Evolutionary conservation across 2,329 filamentous ascomycete genomes (phyloP), one percentile per base, ranked within the genome.

Genomic region (Cadophora sp.): DNA sequence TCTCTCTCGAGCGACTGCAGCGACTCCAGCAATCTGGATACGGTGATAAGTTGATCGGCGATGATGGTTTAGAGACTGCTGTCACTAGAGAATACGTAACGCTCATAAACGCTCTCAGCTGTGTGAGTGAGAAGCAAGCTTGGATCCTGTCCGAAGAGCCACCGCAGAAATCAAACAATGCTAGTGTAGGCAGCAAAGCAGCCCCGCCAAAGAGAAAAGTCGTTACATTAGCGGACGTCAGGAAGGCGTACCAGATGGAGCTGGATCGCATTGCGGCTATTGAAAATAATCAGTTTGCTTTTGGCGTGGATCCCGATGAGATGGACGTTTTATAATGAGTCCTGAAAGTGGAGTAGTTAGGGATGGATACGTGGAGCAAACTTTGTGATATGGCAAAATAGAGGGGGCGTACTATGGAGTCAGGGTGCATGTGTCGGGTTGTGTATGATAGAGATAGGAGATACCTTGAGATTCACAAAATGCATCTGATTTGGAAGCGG

Each of bases 61-160:
- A 69, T n/a, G 88, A 90, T 69, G 83, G 84, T 4, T 81, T 89
- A 12, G 88, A 91, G 73, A 91, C 88, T 0, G 84, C 85, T 0
- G 85, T 92, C 37, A 89, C 91, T 58, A 88, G 92, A 73, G 91
- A 93, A 76, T 96, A 97, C 75, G 83, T 98, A n/a, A 86, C 94
- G 69, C 86, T 99, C 55, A 97, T 99, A 82, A 99, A 99, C 78
- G 91, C 93, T 0, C 84, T 99, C 69, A 93, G 92, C 72, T 97
- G 93, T 71, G 93, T 97, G 50, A 89, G 92, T 60, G 88, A 86
- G 73, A 89, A 92, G 70, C 92, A 97, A 76, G 91, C 91, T 1
- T 99, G 97, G 87, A 88, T 97, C 78, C 89, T 87, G 60, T 79
- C 83, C n/a, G 82, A 86, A 73, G 80, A 84, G 65, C 62, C 79